A percentile compares a stretch with the other conserved stretches of the same genome.
Conservation (phyloP, 1,139 yeast genomes). For the Protomyces lactucae-debilis region DNA sequence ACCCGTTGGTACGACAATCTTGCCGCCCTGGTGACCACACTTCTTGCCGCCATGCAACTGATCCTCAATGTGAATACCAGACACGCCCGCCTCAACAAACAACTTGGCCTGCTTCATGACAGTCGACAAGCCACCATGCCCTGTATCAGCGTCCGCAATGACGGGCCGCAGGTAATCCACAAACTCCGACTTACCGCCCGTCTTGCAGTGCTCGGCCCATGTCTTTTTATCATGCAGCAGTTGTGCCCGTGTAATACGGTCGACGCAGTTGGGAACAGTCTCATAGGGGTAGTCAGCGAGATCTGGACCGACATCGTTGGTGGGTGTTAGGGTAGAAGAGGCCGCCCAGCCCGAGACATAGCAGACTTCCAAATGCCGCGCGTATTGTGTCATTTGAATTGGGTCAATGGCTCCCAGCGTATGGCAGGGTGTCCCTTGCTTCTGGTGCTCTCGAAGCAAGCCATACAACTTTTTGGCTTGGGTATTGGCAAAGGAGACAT, state of each 20-base stretch:
- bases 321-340: constrained; percentile 51
- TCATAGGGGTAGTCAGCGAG: constrained; percentile 63
- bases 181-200: constrained; percentile 43
- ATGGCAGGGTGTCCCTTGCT: constrained; percentile 48
- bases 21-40: constrained; percentile 62
- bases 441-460: constrained; percentile 44
- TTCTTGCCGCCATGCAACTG: constrained; percentile 63
- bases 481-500: constrained; percentile 47
- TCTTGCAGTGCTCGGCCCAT: constrained; percentile 39
- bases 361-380: constrained; percentile 49
- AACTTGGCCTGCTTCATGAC: constrained; percentile 60
- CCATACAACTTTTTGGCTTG: constrained; percentile 54
- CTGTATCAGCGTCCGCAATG: constrained; percentile 64
- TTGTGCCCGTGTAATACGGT: constrained; percentile 56
- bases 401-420: constrained; percentile 63
- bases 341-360: constrained; percentile 64
- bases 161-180: constrained; percentile 51
- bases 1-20: constrained; percentile 58
- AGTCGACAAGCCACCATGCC: constrained; percentile 63
- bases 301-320: constrained; percentile 58
- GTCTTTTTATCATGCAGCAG: constrained; percentile 54
- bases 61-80: constrained; percentile 61
- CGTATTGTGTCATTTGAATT: constrained; percentile 55
- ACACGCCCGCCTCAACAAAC: constrained; percentile 62
- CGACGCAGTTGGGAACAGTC: constrained; percentile 63